A percentile compares a stretch with the other conserved stretches of the same genome.
Conservation (phyloP, 371 early-diverging fungal species). For the Mucor irregularis region DNA sequence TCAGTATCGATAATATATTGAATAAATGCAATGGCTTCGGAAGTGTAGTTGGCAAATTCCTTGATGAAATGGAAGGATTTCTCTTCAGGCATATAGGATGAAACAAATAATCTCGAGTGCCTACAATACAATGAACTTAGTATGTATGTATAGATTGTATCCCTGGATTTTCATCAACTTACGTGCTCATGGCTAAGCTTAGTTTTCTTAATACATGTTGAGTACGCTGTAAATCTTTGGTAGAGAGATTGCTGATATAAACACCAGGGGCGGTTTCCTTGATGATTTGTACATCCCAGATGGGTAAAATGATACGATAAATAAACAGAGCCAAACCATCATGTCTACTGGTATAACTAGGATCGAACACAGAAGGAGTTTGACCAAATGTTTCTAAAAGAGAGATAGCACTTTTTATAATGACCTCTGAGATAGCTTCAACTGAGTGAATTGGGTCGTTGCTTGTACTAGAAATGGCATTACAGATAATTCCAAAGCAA, state of each 20-base stretch:
- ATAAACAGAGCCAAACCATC: slow-evolving; percentile 80
- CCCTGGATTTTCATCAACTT: not conserved
- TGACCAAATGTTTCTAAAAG: slow-evolving; percentile 29
- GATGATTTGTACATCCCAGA: slow-evolving; percentile 69
- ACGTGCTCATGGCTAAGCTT: not conserved
- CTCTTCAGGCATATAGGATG: not conserved
- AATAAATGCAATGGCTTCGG: slow-evolving; percentile 16
- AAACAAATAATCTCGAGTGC: not conserved
- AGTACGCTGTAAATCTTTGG: not conserved
- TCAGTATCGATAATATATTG: slow-evolving; percentile 11
- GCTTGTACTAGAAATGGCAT: not conserved
- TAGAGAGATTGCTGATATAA: not conserved
- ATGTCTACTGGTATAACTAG: slow-evolving; percentile 56
- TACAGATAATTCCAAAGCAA: slow-evolving; percentile 13
- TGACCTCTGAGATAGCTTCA: slow-evolving; percentile 4
- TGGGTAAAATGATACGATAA: slow-evolving; percentile 65
- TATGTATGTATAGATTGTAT: not conserved
- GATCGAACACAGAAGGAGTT: slow-evolving; percentile 11
- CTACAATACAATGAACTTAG: no score
- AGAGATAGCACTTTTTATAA: slow-evolving; percentile 18
- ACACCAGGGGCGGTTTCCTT: slow-evolving; percentile 19
- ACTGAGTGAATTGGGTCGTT: not conserved
- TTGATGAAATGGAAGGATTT: slow-evolving; percentile 1
- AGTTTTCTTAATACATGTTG: not conserved
- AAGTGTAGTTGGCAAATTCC: slow-evolving; percentile 5